Evolutionary conservation across 495 filamentous ascomycete species (phyloP).

Genomic region (Cercophora newfieldiana): DNA sequence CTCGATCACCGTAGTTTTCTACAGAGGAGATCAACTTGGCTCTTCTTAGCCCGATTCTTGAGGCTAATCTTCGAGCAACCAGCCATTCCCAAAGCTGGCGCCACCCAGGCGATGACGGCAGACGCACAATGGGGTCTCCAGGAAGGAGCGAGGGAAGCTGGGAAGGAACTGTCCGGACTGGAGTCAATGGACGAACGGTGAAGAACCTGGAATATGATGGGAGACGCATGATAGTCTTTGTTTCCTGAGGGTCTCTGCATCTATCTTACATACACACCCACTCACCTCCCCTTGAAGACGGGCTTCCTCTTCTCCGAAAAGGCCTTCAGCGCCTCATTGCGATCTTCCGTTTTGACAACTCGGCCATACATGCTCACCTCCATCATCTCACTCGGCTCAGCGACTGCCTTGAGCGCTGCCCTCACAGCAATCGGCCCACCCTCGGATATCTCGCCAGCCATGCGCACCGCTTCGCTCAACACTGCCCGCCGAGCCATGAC

Average conservation of each 20-base stretch:
- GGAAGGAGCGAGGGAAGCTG: too few relatives aligned
- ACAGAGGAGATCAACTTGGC: too few relatives aligned
- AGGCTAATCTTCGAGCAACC: too few relatives aligned
- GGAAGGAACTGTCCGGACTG: too few relatives aligned
- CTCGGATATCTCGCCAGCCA: conserved; percentile 80
- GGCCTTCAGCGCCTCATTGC: conserved; percentile 79
- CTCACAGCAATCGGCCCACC: conserved; percentile 80
- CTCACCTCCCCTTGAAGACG: conserved; percentile 67
- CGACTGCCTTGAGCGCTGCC: conserved; percentile 70
- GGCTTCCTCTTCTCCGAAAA: conserved; percentile 92
- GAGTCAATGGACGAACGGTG: too few relatives aligned
- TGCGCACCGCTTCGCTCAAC: conserved; percentile 68
- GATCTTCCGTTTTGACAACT: conserved; percentile 80
- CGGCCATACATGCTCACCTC: conserved; percentile 79
- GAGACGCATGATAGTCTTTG: too few relatives aligned
- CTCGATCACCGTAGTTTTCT: too few relatives aligned
- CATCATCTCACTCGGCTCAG: conserved; percentile 60
- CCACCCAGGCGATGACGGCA: too few relatives aligned
- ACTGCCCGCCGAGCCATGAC: conserved; percentile 59
- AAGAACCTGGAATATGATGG: too few relatives aligned
- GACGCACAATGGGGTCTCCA: too few relatives aligned
- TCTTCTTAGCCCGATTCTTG: too few relatives aligned
- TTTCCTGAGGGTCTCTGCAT: not conserved
- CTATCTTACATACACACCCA: not conserved
- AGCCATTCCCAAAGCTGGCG: too few relatives aligned